These are phyloP conservation scores for Castanopsis chinensis DNA, from an alignment of 306 rosid genomes.

Conservation along the genomic window DNA sequence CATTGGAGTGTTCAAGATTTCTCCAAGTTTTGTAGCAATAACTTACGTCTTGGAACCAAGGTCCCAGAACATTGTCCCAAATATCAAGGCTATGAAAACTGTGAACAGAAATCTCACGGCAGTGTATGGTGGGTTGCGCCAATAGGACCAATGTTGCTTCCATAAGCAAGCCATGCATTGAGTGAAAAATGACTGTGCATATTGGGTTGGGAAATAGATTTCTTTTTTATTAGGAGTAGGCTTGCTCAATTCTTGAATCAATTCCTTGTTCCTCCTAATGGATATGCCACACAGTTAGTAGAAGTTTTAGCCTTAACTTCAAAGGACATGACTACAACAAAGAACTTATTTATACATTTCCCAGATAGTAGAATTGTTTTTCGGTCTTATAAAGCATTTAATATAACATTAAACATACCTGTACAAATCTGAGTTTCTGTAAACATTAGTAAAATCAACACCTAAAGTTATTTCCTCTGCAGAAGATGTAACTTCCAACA, in stretches of 20 bases:
- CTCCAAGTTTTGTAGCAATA: not conserved
- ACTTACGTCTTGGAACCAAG: conserved; percentile 46
- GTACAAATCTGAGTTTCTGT: conserved; percentile 40
- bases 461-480: conserved; percentile 41
- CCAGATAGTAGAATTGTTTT: not conserved
- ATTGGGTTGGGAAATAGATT: conserved; percentile 31
- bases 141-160: conserved; percentile 46
- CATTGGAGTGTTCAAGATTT: not conserved
- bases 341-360: not conserved
- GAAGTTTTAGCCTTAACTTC: not conserved
- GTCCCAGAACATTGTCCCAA: conserved; percentile 48
- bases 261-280: conserved; percentile 40
- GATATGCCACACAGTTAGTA: not conserved
- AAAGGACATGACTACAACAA: not conserved
- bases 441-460: conserved; percentile 33
- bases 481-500: conserved; percentile 47
- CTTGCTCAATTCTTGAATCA: conserved; percentile 29
- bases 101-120: conserved; percentile 36
- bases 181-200: conserved; percentile 28
- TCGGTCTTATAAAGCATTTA: not conserved
- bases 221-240: conserved; percentile 35
- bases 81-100: conserved; percentile 26
- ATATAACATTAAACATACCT: conserved; percentile 17
- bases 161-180: conserved; percentile 44
- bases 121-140: conserved; percentile 47